A percentile compares a stretch with the other conserved stretches of the same genome.
phyloP scores from a whole-genome alignment of 2,329 filamentous ascomycete species.

The Ophiocordyceps camponoti-leonardi region DNA sequence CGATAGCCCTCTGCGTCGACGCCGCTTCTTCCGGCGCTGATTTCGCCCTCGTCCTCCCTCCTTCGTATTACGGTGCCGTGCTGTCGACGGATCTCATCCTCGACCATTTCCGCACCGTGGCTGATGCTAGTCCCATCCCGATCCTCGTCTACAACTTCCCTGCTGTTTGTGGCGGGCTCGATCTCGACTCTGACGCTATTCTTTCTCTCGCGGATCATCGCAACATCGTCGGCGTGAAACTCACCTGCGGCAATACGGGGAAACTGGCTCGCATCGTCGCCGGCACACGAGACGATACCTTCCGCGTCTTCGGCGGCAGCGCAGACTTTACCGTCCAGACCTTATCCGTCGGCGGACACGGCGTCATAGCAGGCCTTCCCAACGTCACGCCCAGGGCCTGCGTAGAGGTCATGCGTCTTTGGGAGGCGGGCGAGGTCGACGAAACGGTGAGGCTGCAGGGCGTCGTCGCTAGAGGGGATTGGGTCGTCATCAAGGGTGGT shows the following conservation, averaged over 20 bases:
- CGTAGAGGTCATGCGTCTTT: constrained; percentile 42
- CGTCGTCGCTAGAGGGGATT: constrained; percentile 48
- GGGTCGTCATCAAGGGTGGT: constrained; percentile 51
- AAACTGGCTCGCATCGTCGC: constrained; percentile 34
- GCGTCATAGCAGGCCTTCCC: constrained; percentile 53
- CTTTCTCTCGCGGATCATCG: constrained; percentile 30
- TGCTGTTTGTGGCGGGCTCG: constrained; percentile 35
- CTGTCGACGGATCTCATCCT: constrained; percentile 39
- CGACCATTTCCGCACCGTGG: constrained; percentile 45
- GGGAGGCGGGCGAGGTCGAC: constrained; percentile 34
- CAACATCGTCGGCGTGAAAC: constrained; percentile 46
- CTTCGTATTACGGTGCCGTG: constrained; percentile 48
- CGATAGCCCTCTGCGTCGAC: constrained; percentile 47
- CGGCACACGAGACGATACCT: constrained; percentile 22
- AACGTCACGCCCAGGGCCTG: constrained; percentile 54
- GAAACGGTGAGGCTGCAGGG: constrained; percentile 48
- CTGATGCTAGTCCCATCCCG: constrained; percentile 38
- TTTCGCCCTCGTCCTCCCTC: constrained; percentile 50
- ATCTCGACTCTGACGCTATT: constrained; percentile 39
- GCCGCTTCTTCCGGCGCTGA: constrained; percentile 47
- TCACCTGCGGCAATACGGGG: constrained; percentile 47
- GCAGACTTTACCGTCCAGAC: constrained; percentile 61
- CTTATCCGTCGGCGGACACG: constrained; percentile 50
- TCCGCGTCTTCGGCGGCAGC: constrained; percentile 55
- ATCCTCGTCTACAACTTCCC: constrained; percentile 50